Percentiles rank a stretch among this genome's conserved stretches.
Conservation (phyloP, 2,329 filamentous ascomycete species). For the Epichloe glyceriae region DNA sequence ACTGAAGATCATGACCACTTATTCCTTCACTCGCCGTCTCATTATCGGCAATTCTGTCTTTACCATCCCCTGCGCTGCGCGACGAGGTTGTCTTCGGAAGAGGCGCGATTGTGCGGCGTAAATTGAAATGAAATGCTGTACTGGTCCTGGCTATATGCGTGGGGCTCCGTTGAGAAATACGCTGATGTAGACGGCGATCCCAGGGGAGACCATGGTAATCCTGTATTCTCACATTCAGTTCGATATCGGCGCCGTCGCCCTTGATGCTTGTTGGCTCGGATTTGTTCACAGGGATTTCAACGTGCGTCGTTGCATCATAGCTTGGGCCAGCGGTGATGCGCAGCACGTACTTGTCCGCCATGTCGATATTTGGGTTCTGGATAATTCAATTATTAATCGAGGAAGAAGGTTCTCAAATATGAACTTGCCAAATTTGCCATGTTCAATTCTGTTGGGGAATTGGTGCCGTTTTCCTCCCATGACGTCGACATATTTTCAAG, state of each 20-base stretch:
- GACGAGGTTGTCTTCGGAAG: slow-evolving; percentile 2
- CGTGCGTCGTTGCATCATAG: slow-evolving; percentile 63
- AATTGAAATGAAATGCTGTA: slow-evolving; percentile 78
- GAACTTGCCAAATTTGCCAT: too few relatives aligned
- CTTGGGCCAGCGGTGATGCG: slow-evolving; percentile 67
- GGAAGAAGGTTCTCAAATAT: too few relatives aligned
- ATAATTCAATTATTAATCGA: neutral
- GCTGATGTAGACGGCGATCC: slow-evolving; percentile 54
- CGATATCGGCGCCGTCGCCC: slow-evolving; percentile 49
- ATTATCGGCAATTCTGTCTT: slow-evolving; percentile 4
- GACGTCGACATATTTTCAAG: neutral
- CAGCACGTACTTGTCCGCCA: slow-evolving; percentile 65
- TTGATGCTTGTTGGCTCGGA: slow-evolving; percentile 48
- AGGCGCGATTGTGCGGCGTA: slow-evolving; percentile 43
- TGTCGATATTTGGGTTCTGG: slow-evolving; percentile 13
- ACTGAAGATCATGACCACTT: slow-evolving; percentile 61
- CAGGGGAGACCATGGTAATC: slow-evolving; percentile 57
- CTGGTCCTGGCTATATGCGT: slow-evolving; percentile 56
- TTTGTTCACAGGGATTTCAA: slow-evolving; percentile 63
- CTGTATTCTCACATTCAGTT: slow-evolving; percentile 62
- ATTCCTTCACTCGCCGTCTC: slow-evolving; percentile 33
- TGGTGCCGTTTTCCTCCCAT: neutral
- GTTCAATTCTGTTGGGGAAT: neutral
- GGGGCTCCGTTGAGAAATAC: slow-evolving; percentile 64
- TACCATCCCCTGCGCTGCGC: too few relatives aligned